Evolutionary conservation across 2,329 filamentous ascomycete genomes (phyloP).

Genomic region (Colletotrichum incanum): DNA sequence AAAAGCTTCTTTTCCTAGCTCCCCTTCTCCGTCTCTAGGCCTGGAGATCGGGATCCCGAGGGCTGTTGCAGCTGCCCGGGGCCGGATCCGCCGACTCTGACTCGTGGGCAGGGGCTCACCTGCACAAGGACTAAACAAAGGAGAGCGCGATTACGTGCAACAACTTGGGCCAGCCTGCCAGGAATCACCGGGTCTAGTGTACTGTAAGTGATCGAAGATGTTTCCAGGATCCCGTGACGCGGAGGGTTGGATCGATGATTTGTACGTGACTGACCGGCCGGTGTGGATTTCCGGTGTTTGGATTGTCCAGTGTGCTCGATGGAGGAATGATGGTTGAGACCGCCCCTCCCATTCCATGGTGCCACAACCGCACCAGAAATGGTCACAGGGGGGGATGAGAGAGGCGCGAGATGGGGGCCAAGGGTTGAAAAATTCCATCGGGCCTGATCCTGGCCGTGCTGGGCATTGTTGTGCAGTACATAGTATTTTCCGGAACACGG

Average conservation of each 20-base stretch:
- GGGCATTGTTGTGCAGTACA: constrained; percentile 1
- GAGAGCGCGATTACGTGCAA: constrained; percentile 25
- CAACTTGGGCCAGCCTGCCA: neutral
- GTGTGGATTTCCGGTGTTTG: constrained; percentile 30
- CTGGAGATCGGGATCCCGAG: constrained; percentile 27
- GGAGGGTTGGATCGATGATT: constrained; percentile 20
- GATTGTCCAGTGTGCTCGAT: constrained; percentile 16
- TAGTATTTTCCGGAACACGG: constrained; percentile 17
- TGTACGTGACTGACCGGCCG: constrained; percentile 16
- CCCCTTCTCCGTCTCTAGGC: constrained; percentile 20
- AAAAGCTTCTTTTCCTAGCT: constrained; percentile 29
- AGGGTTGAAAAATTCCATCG: constrained; percentile 11
- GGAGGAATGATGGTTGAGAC: constrained; percentile 35
- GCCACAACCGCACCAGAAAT: constrained; percentile 4
- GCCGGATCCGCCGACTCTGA: constrained; percentile 42
- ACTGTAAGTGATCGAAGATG: constrained; percentile 23
- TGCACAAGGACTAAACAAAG: constrained; percentile 29
- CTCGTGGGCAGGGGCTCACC: constrained; percentile 22
- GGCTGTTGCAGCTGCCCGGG: constrained; percentile 22
- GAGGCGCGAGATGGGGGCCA: neutral
- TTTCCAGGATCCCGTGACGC: constrained; percentile 23
- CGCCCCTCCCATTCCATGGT: constrained; percentile 25
- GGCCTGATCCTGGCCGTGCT: constrained; percentile 21
- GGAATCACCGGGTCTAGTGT: constrained; percentile 6
- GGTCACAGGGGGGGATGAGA: neutral